Percentiles rank a stretch among this genome's conserved stretches.
Conservation (phyloP, 768 basidiomycete species). For the Boletus pseudo-olivaceus region DNA sequence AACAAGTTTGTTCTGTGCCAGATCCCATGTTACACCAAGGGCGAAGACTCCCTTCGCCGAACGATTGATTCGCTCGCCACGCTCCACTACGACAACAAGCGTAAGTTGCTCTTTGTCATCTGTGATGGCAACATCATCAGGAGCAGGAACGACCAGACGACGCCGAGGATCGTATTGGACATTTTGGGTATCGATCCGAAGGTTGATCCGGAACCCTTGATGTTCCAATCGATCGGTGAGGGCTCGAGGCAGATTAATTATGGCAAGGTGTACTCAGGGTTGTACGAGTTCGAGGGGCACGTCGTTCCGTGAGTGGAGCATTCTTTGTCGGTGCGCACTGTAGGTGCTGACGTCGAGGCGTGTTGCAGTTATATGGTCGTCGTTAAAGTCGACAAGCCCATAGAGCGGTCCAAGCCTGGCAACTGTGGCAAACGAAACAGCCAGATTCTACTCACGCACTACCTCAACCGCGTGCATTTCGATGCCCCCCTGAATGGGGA, state of each 20-base stretch:
- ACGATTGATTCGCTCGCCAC: slow-evolving; percentile 91
- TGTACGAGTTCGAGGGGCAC: slow-evolving; percentile 93
- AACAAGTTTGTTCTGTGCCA: slow-evolving; percentile 95
- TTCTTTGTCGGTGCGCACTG: neutral
- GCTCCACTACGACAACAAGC: slow-evolving; percentile 92
- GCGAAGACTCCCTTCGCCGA: slow-evolving; percentile 87
- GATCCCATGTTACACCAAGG: slow-evolving; percentile 94
- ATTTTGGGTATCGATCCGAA: slow-evolving; percentile 89
- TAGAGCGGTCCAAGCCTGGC: slow-evolving; percentile 86
- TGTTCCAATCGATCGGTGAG: slow-evolving; percentile 91
- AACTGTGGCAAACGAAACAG: slow-evolving; percentile 95
- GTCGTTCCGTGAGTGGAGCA: slow-evolving; percentile 78
- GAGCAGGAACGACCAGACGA: slow-evolving; percentile 88
- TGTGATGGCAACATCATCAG: slow-evolving; percentile 97
- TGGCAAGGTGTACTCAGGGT: slow-evolving; percentile 90
- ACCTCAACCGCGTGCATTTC: slow-evolving; percentile 92
- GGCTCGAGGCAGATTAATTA: slow-evolving; percentile 89
- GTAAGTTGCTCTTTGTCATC: slow-evolving; percentile 89
- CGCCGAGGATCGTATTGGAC: slow-evolving; percentile 88
- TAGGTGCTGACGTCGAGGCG: neutral
- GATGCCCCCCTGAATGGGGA: too few relatives aligned
- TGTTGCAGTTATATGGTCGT: slow-evolving; percentile 79
- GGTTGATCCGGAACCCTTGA: slow-evolving; percentile 84
- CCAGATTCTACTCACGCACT: slow-evolving; percentile 87
- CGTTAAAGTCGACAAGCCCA: slow-evolving; percentile 93